phyloP scores from a whole-genome alignment of 345 rosid genomes.

The Excoecaria cochinchinensis region DNA sequence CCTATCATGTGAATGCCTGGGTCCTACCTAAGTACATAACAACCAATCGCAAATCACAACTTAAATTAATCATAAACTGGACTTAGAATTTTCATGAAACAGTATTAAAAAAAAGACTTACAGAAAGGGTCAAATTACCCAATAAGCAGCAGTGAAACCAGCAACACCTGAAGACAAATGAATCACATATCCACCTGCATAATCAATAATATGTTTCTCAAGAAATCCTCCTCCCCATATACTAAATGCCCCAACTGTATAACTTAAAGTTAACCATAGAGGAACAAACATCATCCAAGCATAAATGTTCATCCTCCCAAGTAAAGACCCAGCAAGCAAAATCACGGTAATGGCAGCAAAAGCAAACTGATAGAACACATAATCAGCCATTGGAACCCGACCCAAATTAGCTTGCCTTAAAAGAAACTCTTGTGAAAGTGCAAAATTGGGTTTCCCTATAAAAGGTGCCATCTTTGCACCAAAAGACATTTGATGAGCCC shows the following conservation, averaged over 20 bases:
- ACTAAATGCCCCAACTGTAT: slow-evolving; percentile 49
- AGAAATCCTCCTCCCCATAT: slow-evolving; percentile 57
- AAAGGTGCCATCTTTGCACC: slow-evolving; percentile 29
- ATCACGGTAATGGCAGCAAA: slow-evolving; percentile 66
- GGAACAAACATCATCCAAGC: slow-evolving; percentile 72
- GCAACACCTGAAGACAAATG: slow-evolving; percentile 75
- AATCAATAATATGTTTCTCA: slow-evolving; percentile 33
- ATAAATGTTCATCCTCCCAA: slow-evolving; percentile 66
- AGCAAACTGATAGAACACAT: slow-evolving; percentile 52
- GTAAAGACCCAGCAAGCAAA: slow-evolving; percentile 52
- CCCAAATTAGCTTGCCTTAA: neutral
- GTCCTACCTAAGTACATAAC: slow-evolving; percentile 42
- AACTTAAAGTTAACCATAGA: slow-evolving; percentile 49
- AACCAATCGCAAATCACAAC: neutral
- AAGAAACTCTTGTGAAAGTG: slow-evolving; percentile 20
- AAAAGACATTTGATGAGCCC: slow-evolving; percentile 59
- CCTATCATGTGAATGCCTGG: slow-evolving; percentile 53
- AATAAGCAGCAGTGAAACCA: slow-evolving; percentile 64
- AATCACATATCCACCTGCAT: slow-evolving; percentile 62
- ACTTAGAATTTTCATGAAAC: neutral
- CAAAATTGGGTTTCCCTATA: slow-evolving; percentile 34
- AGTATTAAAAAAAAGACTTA: neutral
- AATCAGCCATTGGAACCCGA: slow-evolving; percentile 36
- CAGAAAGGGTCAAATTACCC: slow-evolving; percentile 40
- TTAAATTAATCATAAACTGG: neutral